Evolutionary conservation across 2,329 filamentous ascomycete genomes (phyloP).

Genomic region (Colletotrichum agaves): DNA sequence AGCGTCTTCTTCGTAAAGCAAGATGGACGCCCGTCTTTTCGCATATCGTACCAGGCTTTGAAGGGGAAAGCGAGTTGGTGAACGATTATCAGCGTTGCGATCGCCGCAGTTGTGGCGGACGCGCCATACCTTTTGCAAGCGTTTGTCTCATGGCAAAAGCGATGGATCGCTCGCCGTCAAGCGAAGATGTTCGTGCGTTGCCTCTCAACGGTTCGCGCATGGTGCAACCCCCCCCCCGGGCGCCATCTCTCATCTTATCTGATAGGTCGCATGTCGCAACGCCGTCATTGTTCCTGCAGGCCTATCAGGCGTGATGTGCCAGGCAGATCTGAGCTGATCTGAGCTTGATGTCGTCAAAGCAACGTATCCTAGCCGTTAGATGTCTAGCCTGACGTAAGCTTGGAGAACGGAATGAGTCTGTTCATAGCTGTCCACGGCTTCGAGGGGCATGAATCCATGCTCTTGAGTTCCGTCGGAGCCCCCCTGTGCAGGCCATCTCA

Average conservation of each 20-base stretch:
- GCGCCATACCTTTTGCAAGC: constrained; percentile 10
- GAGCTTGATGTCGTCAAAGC: constrained; percentile 17
- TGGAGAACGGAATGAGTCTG: constrained; percentile 26
- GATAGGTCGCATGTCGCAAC: constrained; percentile 19
- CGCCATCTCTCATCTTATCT: constrained; percentile 13
- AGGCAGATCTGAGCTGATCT: constrained; percentile 16
- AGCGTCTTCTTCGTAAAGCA: not conserved
- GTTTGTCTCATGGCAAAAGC: constrained; percentile 6
- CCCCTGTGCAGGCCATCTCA: constrained; percentile 24
- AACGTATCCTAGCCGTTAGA: constrained; percentile 22
- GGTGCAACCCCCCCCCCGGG: constrained; percentile 11
- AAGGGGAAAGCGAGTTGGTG: not conserved
- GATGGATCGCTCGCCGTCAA: constrained; percentile 14
- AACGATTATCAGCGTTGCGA: not conserved
- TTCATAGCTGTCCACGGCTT: constrained; percentile 21
- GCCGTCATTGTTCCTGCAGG: constrained; percentile 10
- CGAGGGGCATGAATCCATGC: constrained; percentile 14
- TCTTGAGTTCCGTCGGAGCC: constrained; percentile 9
- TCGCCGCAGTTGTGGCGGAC: constrained; percentile 3
- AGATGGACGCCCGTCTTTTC: constrained; percentile 9
- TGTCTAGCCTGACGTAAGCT: constrained; percentile 27
- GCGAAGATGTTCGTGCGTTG: constrained; percentile 20
- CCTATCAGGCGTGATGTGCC: constrained; percentile 14
- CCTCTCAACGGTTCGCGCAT: constrained; percentile 17
- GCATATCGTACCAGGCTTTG: constrained; percentile 1